These are phyloP conservation scores for Cercospora zeae-maydis DNA, from an alignment of 2,329 filamentous ascomycete genomes.

Conservation along the genomic window DNA sequence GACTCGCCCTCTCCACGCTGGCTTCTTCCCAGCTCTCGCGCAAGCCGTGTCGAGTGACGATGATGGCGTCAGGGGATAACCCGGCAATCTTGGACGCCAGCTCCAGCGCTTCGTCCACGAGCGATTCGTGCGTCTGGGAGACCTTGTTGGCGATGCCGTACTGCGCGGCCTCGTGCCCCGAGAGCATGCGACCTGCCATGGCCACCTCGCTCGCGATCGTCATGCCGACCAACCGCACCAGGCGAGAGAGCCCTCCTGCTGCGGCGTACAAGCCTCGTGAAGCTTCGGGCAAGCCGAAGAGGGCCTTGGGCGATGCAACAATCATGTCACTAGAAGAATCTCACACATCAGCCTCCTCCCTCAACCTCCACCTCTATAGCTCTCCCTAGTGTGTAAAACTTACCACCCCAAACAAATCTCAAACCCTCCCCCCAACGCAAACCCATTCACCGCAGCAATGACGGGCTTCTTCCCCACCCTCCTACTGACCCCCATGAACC, in stretches of 20 bases:
- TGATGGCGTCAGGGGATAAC: constrained; percentile 40
- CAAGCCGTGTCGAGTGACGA: constrained; percentile 42
- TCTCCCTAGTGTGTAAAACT: not conserved
- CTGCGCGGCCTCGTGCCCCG: constrained; percentile 45
- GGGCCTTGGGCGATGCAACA: constrained; percentile 50
- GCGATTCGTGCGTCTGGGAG: constrained; percentile 34
- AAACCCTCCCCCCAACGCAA: constrained; percentile 56
- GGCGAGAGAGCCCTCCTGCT: constrained; percentile 51
- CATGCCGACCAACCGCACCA: constrained; percentile 49
- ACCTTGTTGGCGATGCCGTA: constrained; percentile 44
- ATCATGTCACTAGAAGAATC: constrained; percentile 44
- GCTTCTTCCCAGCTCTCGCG: constrained; percentile 42
- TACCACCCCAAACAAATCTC: constrained; percentile 54
- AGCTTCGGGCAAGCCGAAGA: constrained; percentile 54
- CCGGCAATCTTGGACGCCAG: constrained; percentile 38
- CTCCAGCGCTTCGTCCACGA: constrained; percentile 39
- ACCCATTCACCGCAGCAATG: constrained; percentile 58
- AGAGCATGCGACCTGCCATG: constrained; percentile 46
- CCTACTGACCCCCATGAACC: constrained; percentile 55
- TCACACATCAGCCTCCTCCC: not conserved
- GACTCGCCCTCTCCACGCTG: constrained; percentile 42
- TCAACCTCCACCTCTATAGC: not conserved
- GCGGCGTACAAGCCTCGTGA: constrained; percentile 54
- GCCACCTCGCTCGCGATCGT: constrained; percentile 51
- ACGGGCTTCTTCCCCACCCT: constrained; percentile 59